phyloP scores from a whole-genome alignment of 2,329 filamentous ascomycete genomes.

The Trichophyton rubrum region DNA sequence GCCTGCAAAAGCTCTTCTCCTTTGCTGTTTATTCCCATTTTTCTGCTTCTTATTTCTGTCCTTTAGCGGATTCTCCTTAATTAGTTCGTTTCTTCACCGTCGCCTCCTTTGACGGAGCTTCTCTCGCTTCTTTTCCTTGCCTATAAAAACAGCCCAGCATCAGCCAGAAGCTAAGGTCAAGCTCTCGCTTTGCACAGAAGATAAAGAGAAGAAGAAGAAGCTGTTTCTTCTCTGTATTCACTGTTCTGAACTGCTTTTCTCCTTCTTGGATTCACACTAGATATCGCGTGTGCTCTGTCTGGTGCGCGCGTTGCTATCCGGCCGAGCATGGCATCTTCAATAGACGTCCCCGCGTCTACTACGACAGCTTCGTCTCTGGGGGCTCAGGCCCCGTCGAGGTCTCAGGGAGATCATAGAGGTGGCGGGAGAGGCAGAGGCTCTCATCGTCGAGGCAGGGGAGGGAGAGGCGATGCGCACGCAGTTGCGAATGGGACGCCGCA shows the following conservation, averaged over 20 bases:
- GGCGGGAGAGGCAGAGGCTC: slow-evolving; percentile 3
- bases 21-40: not conserved
- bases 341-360: not conserved
- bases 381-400: not conserved
- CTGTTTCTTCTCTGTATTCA: not conserved
- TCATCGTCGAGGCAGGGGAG: not conserved
- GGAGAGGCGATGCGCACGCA: not conserved
- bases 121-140: not conserved
- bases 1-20: no score
- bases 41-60: not conserved
- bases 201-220: not conserved
- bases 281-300: not conserved
- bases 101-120: not conserved
- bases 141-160: not conserved
- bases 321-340: not conserved
- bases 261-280: not conserved
- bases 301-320: not conserved
- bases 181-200: not conserved
- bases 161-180: not conserved
- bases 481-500: not conserved
- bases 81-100: not conserved
- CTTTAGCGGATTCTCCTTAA: not conserved
- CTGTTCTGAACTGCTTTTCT: no score
- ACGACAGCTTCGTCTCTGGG: not conserved
- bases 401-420: not conserved